Conservation (phyloP, 2,329 filamentous ascomycete species). For the Nothopassalora personata region DNA sequence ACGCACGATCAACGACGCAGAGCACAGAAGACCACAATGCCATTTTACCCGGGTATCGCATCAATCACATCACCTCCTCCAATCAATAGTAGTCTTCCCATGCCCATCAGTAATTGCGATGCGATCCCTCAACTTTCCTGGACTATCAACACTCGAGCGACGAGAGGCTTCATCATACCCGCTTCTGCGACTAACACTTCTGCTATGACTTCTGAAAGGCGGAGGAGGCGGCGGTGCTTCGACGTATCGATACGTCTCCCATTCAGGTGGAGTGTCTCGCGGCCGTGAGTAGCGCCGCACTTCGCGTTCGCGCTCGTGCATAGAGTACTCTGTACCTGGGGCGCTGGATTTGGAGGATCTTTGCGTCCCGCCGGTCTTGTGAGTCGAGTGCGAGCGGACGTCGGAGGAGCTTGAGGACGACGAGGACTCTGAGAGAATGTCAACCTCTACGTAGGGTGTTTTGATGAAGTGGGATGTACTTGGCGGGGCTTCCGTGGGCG, state of each 20-base stretch:
- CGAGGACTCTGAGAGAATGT: constrained; percentile 24
- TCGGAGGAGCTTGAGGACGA: constrained; percentile 28
- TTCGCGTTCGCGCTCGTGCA: constrained; percentile 43
- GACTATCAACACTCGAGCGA: constrained; percentile 20
- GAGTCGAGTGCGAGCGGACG: constrained; percentile 18
- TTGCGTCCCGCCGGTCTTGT: constrained; percentile 12
- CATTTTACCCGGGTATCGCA: no score
- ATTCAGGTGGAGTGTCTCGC: constrained; percentile 30
- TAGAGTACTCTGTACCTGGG: constrained; percentile 34
- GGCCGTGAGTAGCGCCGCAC: constrained; percentile 34
- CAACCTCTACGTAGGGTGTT: constrained; percentile 43
- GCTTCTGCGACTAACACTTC: constrained; percentile 21
- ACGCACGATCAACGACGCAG: not conserved
- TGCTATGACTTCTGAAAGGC: constrained; percentile 11
- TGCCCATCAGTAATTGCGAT: constrained; percentile 1
- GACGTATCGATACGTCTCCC: constrained; percentile 45
- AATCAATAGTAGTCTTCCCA: constrained; percentile 2
- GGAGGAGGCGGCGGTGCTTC: constrained; percentile 31
- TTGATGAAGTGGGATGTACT: constrained; percentile 13
- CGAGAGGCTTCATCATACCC: constrained; percentile 18
- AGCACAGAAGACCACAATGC: not conserved
- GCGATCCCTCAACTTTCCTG: constrained; percentile 7
- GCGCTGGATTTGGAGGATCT: constrained; percentile 17
- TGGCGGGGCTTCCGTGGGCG: constrained; percentile 6
- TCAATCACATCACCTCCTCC: not conserved